Evolutionary conservation across 2,329 filamentous ascomycete species (phyloP), one percentile per base, ranked within the genome.

Genomic region (Fusarium incarnatum): DNA sequence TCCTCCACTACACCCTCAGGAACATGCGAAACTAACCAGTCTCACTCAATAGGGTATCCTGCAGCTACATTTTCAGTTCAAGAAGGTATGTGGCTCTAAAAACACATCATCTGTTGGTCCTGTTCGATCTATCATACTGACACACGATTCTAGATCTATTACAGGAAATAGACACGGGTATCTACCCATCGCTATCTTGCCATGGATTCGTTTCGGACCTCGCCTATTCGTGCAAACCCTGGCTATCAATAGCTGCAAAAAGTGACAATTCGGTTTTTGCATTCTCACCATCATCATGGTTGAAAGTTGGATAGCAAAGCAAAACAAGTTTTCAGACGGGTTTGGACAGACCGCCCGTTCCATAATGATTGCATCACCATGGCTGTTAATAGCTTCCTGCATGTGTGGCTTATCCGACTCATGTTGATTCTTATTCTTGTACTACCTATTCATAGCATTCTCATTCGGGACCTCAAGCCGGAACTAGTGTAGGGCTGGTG

Each of bases 1-100:
- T 40, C 34, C 20, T 42, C 53, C 41, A 30, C 57, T 60, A 55
- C 28, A 70, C 42, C 20, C 45, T 41, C 45, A 68, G 49, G 60
- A 67, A 60, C 44, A 28, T 41, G 49, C 49, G 16, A 28, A 65
- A 56, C 68, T 75, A 67, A 75, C 56, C 28, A 73, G 60, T 63
- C 64, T 70, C 52, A 52, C 49, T 72, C 62, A 64, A 71, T 77
- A 97, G 93, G 95, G 95, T 56, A 97, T 98, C 75, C 84, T 99
- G 61, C 94, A 98, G 82, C 87, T 99, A 62, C 95, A 98, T 79
- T 99, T 99, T 80, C 94, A 98, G 80, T 98, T 98, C 86, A 99
- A 98, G 81, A 97, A 97, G 89, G 94, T 97, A 81, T 77, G 81
- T 77, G 81, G 73, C 58, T 59, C 55, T 44, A 41, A 64, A 64